Percentiles rank a stretch among this genome's conserved stretches.
Evolutionary conservation across 1,139 yeast genomes (phyloP).

Genomic region (Nakaseomyces delphensis): DNA sequence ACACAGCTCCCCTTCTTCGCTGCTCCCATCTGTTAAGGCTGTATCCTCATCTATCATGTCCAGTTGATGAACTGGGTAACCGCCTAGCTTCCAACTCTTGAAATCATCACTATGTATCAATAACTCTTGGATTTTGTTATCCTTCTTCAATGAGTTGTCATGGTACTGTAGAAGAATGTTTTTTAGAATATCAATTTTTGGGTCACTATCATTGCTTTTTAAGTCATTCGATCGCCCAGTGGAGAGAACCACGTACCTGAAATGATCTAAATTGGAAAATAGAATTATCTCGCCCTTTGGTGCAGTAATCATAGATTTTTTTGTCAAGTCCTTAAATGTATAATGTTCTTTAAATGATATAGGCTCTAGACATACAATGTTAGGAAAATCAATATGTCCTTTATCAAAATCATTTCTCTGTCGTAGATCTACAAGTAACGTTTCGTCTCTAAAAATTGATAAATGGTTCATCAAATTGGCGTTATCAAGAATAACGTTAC

Average conservation of each 20-base stretch:
- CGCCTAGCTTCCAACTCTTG: background rate
- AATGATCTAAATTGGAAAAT: constrained; percentile 46
- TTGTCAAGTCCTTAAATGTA: constrained; percentile 54
- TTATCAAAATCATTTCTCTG: constrained; percentile 47
- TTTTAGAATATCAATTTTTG: constrained; percentile 7
- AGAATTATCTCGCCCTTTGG: constrained; percentile 44
- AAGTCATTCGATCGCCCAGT: constrained; percentile 31
- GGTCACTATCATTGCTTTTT: constrained; percentile 18
- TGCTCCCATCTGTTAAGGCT: constrained; percentile 6
- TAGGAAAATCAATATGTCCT: constrained; percentile 47
- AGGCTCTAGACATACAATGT: constrained; percentile 68
- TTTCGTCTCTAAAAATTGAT: constrained; percentile 6
- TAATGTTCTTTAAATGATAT: constrained; percentile 39
- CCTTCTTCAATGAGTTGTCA: constrained; percentile 11
- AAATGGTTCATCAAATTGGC: constrained; percentile 13
- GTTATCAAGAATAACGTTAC: background rate
- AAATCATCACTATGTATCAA: background rate
- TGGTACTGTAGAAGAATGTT: constrained; percentile 25
- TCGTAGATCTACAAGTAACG: constrained; percentile 60
- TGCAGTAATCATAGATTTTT: constrained; percentile 44
- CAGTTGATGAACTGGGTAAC: constrained; percentile 12
- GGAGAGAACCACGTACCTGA: constrained; percentile 56
- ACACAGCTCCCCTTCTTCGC: background rate
- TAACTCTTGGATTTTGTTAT: background rate
- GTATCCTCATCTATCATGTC: constrained; percentile 17